Base-by-base conservation (phyloP, 768 basidiomycete species). In the Lentinula boryana region DNA sequence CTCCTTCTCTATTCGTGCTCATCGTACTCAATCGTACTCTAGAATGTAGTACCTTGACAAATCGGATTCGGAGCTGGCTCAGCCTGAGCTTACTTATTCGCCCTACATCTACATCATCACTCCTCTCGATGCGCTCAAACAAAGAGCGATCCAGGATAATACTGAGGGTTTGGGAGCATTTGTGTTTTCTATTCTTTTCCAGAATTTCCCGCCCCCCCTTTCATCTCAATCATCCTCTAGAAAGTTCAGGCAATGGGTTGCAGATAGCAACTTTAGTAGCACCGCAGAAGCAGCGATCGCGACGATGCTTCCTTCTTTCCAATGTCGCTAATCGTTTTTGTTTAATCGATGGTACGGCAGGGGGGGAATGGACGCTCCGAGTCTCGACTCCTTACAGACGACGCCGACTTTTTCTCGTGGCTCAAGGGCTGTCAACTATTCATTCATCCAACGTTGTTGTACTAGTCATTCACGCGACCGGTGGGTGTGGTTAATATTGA, bases 391-490 rank as follows among this genome's bases (percentile, higher is more conserved):
- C 71, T 76, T 7, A 75, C 76, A 74, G 61, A 68, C 48, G 66
- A 66, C 18, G 76, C 75, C 8, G 67, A 78, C 43, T n/a, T n/a
- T 69, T 64, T 1, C 69, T 80, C 33, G 71, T 80, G 44, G 68
- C 71, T 18, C 71, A 73, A n/a, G n/a, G 10, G 74, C 77, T 12
- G 63, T 63, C 23, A 50, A 58, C 40, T 46, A n/a, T n/a, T n/a
- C n/a, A n/a, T 40, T 64, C 62, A n/a, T 43, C 40, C 33, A 71
- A 72, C 58, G 74, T 73, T 31, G 66, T 81, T 32, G 78, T 81
- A n/a, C n/a, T n/a, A 32, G 70, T 80, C 31, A 64, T 78, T 2
- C 73, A 81, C 65, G 68, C 72, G 12, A 74, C 76, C 41, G 78
- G 79, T n/a, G n/a, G n/a, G n/a, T 13, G 66, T 66, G 3, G 68